Conservation (phyloP, 169 alveolate genomes). For the Plasmodium gonderi region DNA sequence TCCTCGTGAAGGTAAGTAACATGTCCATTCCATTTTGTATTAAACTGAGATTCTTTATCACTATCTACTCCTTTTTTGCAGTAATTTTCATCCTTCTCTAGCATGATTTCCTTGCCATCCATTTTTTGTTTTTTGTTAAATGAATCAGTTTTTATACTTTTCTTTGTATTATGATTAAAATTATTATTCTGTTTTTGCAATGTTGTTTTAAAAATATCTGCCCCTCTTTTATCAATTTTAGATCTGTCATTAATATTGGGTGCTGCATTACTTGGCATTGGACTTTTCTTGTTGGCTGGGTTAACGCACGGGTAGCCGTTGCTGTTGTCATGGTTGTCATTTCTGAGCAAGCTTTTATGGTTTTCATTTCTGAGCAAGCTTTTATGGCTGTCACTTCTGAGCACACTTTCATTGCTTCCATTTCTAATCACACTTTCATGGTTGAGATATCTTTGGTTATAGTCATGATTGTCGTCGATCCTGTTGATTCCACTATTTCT, state of each 20-base stretch:
- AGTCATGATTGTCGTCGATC: neutral
- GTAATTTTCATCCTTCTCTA: neutral
- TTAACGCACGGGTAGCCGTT: neutral
- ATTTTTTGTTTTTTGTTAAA: neutral
- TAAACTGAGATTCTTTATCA: neutral
- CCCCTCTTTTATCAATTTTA: slow-evolving; percentile 1
- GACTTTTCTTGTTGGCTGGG: neutral
- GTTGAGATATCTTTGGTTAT: neutral
- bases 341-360: too few species aligned
- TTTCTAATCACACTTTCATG: too few species aligned
- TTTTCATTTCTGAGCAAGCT: too few species aligned
- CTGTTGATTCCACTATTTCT: neutral
- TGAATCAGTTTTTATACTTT: neutral
- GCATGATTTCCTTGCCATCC: neutral
- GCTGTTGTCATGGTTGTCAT: neutral
- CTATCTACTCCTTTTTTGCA: neutral
- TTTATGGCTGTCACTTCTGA: too few species aligned
- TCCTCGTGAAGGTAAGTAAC: neutral
- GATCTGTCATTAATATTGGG: neutral
- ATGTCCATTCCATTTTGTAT: neutral
- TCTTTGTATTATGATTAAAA: slow-evolving; percentile 6
- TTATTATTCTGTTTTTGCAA: slow-evolving; percentile 12
- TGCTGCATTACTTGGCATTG: neutral
- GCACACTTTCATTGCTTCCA: too few species aligned
- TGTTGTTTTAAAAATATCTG: neutral